Conservation (phyloP, 2,329 filamentous ascomycete species). For the Microsporum ferrugineum region DNA sequence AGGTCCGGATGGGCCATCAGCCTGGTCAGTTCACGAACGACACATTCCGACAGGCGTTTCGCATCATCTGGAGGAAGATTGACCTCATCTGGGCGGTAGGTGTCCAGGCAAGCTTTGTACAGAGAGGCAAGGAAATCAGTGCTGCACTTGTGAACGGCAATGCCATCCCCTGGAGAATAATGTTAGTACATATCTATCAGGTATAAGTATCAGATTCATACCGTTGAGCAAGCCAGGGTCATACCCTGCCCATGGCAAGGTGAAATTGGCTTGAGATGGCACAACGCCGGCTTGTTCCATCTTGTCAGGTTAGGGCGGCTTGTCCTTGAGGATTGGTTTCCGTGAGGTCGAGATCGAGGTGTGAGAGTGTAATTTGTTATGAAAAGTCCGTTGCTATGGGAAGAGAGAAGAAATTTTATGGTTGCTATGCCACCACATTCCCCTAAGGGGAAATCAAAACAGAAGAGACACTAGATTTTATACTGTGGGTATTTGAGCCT, state of each 20-base stretch:
- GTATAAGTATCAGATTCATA: neutral
- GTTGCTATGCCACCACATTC: neutral
- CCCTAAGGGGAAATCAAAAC: neutral
- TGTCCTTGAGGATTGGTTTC: neutral
- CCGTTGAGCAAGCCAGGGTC: constrained; percentile 8
- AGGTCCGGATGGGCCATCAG: constrained; percentile 6
- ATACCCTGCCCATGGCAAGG: constrained; percentile 6
- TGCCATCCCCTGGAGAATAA: neutral
- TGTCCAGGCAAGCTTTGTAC: constrained; percentile 6
- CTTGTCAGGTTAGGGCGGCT: neutral
- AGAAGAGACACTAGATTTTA: neutral
- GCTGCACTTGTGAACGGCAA: constrained; percentile 8
- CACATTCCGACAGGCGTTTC: neutral
- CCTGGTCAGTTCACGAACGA: constrained; percentile 3
- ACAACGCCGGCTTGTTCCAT: no score
- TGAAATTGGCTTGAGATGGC: neutral
- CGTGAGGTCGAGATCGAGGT: neutral
- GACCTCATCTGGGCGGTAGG: neutral
- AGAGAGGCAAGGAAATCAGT: constrained; percentile 7
- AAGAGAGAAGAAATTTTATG: neutral
- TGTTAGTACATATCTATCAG: neutral
- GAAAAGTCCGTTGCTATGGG: neutral
- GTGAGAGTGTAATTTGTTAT: neutral
- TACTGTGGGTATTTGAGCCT: no score
- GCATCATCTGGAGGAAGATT: neutral